These are phyloP conservation scores for Tinospora cordifolia DNA, from an alignment of 164 flowering plant genomes.

Conservation along the genomic window DNA sequence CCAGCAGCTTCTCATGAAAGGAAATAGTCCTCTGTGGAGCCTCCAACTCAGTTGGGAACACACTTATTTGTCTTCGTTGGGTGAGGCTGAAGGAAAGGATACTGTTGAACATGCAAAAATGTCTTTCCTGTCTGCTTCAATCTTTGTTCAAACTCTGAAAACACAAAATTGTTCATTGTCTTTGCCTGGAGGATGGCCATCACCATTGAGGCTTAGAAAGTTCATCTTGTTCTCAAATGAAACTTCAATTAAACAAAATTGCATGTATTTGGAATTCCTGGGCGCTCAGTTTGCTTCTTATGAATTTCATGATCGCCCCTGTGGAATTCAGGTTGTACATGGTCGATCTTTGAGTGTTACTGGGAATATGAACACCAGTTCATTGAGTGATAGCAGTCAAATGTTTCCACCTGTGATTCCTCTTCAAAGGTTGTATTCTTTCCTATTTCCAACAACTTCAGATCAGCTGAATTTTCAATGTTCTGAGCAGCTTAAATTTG, in stretches of 20 bases:
- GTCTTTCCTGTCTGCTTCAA: slow-evolving; percentile 30
- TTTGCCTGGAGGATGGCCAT: slow-evolving; percentile 92
- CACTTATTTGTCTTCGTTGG: slow-evolving; percentile 71
- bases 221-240: slow-evolving; percentile 48
- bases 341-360: slow-evolving; percentile 6
- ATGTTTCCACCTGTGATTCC: slow-evolving; percentile 15
- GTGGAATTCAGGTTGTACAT: slow-evolving; percentile 1
- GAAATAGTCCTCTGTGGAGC: slow-evolving; percentile 64
- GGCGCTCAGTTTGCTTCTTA: slow-evolving; percentile 51
- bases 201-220: slow-evolving; percentile 44
- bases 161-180: slow-evolving; percentile 23
- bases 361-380: slow-evolving; percentile 10
- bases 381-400: slow-evolving; percentile 20
- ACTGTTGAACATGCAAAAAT: slow-evolving; percentile 36
- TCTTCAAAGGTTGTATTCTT: slow-evolving; percentile 20
- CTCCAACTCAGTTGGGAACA: slow-evolving; percentile 83
- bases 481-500: slow-evolving; percentile 15
- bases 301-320: slow-evolving; percentile 13
- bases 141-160: slow-evolving; percentile 17
- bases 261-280: slow-evolving; percentile 65
- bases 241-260: slow-evolving; percentile 52
- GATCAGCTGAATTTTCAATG: not conserved
- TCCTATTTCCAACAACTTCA: slow-evolving; percentile 36
- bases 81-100: slow-evolving; percentile 51
- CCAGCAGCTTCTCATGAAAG: slow-evolving; percentile 61